These are phyloP conservation scores for Ophiostoma sp. DNA, from an alignment of 2,329 filamentous ascomycete genomes.

Conservation along the genomic window DNA sequence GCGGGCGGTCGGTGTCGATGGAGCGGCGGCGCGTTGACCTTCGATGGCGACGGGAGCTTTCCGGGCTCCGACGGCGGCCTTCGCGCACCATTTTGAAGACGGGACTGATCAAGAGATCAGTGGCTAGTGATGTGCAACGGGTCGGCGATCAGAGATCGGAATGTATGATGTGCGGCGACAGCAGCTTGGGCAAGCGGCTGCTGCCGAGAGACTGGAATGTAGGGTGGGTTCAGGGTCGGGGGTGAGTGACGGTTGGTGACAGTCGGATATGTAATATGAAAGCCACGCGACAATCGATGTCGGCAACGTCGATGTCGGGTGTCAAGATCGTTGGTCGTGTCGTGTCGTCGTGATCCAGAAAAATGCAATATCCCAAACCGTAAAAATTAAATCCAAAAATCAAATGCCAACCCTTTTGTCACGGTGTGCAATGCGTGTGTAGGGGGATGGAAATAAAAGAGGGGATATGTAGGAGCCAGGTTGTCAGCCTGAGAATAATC, in stretches of 20 bases:
- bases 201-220: slow-evolving; percentile 11
- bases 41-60: slow-evolving; percentile 44
- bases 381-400: not conserved
- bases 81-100: slow-evolving; percentile 45
- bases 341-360: slow-evolving; percentile 6
- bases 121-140: not conserved
- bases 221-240: not conserved
- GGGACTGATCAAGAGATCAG: not conserved
- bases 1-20: slow-evolving; percentile 31
- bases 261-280: not conserved
- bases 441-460: slow-evolving; percentile 14
- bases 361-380: not conserved
- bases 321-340: slow-evolving; percentile 3
- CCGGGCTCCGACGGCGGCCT: slow-evolving; percentile 52
- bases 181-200: slow-evolving; percentile 12
- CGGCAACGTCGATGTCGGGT: not conserved
- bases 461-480: not conserved
- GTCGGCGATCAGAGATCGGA: slow-evolving; percentile 6
- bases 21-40: slow-evolving; percentile 38
- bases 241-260: not conserved
- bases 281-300: slow-evolving; percentile 4
- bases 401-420: not conserved
- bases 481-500: not conserved
- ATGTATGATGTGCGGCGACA: not conserved
- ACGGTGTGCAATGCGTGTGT: not conserved